Base-by-base conservation (phyloP, 352 stramenopile species). In the Globisporangium canariense region DNA sequence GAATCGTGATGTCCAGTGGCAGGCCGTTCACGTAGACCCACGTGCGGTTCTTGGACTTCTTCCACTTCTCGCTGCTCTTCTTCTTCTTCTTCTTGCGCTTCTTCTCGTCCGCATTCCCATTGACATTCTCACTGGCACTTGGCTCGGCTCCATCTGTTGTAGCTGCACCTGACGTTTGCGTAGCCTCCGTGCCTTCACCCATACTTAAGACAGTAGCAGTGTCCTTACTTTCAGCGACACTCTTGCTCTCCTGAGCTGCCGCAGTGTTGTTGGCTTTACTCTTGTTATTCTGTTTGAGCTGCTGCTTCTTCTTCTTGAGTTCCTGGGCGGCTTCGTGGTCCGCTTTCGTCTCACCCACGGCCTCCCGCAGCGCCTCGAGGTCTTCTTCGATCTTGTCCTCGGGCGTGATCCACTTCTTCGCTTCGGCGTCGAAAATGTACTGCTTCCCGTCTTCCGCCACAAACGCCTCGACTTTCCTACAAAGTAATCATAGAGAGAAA, bases 11-110 rank as follows among this genome's bases (percentile, higher is more conserved):
- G 65, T 99, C 91, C 8, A 88, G 64, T n/a, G 97, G 97, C 38
- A 99, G 76, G 20, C 96, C 96, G 40, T 96, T 97, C 32, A 99
- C 84, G 66, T 99, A 99, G 20, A 98, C 88, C 96, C 96, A 99
- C 65, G 90, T 97, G 57, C 95, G 94, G 4, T 68, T 81, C 74
- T 97, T 97, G 56, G 74, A 84, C 38, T 80, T 77, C 64, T 91
- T 92, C 83, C 76, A 90, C 67, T 90, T 88, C 22, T 94, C 81
- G 34, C 72, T 89, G 40, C 96, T 88, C 54, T 88, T 84, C 53
- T 89, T 90, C 22, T 93, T 90, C 64, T 93, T 96, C 62, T 84
- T 88, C 53, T 85, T 93, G 20, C 63, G 68, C 65, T 88, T 90
- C 53, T 79, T 78, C 47, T 64, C 28, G 18, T 56, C 59, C 13